phyloP scores from a whole-genome alignment of 148 eudicot genomes.

The Rhododendron ovatum region DNA sequence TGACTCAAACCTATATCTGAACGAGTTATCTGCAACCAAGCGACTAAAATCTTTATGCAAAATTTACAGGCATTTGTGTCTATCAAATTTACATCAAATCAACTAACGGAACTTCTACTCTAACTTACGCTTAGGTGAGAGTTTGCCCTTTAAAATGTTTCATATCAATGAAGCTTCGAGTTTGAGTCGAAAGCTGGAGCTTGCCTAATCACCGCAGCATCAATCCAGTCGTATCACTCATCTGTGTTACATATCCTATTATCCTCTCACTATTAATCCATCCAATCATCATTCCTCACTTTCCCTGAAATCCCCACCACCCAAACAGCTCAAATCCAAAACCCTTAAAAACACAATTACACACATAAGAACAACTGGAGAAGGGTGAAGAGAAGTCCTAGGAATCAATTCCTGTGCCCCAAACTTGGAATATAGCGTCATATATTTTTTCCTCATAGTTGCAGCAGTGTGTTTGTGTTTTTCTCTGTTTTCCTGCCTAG shows the following conservation, averaged over 20 bases:
- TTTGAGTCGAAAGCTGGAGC: background rate
- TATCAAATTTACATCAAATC: background rate
- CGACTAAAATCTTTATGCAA: too few species aligned
- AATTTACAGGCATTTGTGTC: background rate
- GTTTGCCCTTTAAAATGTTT: background rate
- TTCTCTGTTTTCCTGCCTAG: too few species aligned
- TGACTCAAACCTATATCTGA: background rate
- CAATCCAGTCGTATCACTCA: background rate
- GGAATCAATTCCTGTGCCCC: too few species aligned
- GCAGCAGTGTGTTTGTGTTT: too few species aligned
- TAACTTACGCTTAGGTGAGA: background rate
- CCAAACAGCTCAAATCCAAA: background rate
- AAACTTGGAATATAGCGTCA: too few species aligned
- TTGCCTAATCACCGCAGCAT: background rate
- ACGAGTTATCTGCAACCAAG: too few species aligned
- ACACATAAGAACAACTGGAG: background rate
- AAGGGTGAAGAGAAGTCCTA: too few species aligned
- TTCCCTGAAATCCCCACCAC: background rate
- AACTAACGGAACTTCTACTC: background rate
- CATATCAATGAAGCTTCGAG: background rate
- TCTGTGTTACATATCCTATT: background rate
- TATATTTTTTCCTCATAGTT: too few species aligned
- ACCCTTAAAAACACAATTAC: background rate
- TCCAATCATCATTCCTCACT: background rate
- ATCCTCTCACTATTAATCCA: background rate